Evolutionary conservation across 352 stramenopile species (phyloP).

Genomic region (Phytopythium litorale): DNA sequence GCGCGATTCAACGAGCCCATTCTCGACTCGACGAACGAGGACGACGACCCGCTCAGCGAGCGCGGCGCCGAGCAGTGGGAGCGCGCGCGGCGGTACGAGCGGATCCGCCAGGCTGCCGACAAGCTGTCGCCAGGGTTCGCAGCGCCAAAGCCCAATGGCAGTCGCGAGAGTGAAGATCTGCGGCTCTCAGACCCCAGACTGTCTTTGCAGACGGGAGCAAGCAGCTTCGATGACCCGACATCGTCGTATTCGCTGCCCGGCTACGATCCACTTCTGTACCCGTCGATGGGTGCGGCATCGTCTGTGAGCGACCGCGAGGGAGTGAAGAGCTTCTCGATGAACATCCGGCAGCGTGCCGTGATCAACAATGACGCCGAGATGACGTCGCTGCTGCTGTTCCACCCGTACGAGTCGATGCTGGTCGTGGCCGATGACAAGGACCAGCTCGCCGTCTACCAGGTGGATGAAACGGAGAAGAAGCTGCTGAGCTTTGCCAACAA

Average conservation of each 20-base stretch:
- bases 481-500: slow-evolving; percentile 82
- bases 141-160: slow-evolving; percentile 6
- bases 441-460: slow-evolving; percentile 95
- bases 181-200: slow-evolving; percentile 1
- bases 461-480: slow-evolving; percentile 87
- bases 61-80: slow-evolving; percentile 69
- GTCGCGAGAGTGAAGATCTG: background rate
- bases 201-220: background rate
- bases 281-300: background rate
- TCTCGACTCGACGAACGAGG: slow-evolving; percentile 55
- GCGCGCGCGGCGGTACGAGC: slow-evolving; percentile 53
- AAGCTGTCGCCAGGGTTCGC: slow-evolving; percentile 68
- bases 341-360: slow-evolving; percentile 88
- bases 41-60: slow-evolving; percentile 76
- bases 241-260: slow-evolving; percentile 1
- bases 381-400: slow-evolving; percentile 95
- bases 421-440: slow-evolving; percentile 95
- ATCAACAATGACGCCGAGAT: slow-evolving; percentile 92
- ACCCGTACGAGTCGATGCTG: slow-evolving; percentile 93
- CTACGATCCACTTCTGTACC: slow-evolving; percentile 5
- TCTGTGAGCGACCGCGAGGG: slow-evolving; percentile 50
- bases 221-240: slow-evolving; percentile 3
- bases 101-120: slow-evolving; percentile 44
- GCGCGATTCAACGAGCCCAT: slow-evolving; percentile 72
- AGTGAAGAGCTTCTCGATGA: slow-evolving; percentile 76